Evolutionary conservation across 2,329 filamentous ascomycete genomes (phyloP).

Genomic region (Apiospora aurea): DNA sequence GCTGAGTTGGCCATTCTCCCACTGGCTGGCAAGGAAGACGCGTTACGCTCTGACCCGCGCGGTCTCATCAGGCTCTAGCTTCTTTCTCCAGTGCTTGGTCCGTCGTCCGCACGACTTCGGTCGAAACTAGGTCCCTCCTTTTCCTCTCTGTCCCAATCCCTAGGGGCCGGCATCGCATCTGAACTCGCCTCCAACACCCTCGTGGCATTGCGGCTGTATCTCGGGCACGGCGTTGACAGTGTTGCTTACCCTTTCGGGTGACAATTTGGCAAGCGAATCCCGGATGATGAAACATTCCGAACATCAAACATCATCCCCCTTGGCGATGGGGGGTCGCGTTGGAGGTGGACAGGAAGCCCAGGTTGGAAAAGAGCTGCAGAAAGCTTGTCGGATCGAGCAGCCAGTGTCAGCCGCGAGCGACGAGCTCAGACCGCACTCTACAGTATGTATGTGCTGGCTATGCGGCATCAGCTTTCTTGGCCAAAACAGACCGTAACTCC

Average conservation of each 20-base stretch:
- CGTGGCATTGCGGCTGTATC: conserved; percentile 9
- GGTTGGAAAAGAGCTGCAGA: conserved; percentile 18
- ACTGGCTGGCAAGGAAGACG: conserved; percentile 12
- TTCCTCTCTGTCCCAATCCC: not conserved
- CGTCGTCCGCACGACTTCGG: not conserved
- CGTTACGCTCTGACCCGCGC: conserved; percentile 17
- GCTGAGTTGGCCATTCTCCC: not conserved
- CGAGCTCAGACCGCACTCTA: not conserved
- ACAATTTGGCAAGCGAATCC: not conserved
- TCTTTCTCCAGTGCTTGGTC: conserved; percentile 2
- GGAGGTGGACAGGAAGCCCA: not conserved
- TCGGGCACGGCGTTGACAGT: conserved; percentile 5
- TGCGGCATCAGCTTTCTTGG: conserved; percentile 20
- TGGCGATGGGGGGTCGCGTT: conserved; percentile 8
- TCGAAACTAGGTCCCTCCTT: not conserved
- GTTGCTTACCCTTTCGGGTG: not conserved
- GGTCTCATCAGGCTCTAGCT: conserved; percentile 19
- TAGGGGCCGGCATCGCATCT: not conserved
- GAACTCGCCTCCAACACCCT: not conserved
- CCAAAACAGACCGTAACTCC: conserved; percentile 25
- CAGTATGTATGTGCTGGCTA: not conserved
- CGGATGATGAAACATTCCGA: not conserved
- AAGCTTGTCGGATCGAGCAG: conserved; percentile 21
- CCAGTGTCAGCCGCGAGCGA: not conserved
- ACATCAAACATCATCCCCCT: conserved; percentile 1